phyloP scores from a whole-genome alignment of 352 stramenopile species.

The Ophiocytium majus region DNA sequence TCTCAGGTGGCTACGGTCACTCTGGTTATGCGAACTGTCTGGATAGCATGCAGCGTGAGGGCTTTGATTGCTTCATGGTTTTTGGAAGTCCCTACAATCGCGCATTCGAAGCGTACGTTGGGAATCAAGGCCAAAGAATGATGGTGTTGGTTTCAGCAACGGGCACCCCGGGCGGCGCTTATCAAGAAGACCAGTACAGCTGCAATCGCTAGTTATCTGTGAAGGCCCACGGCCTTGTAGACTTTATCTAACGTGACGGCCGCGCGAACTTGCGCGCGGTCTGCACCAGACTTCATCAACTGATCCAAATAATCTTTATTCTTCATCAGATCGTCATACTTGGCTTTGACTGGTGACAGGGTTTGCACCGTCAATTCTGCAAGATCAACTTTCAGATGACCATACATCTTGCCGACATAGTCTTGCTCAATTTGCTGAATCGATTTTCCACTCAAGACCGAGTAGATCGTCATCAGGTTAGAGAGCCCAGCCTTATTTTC shows the following conservation, averaged over 20 bases:
- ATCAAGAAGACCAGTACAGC: no score
- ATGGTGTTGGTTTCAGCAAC: no score
- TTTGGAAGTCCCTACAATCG: no score
- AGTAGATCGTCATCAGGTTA: conserved; percentile 12
- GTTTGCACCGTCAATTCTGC: not conserved
- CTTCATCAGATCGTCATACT: conserved; percentile 4
- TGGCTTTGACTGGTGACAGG: not conserved
- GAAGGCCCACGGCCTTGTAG: not conserved
- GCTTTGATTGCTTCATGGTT: no score
- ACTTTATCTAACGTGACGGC: not conserved
- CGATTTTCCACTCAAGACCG: not conserved
- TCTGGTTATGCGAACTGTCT: no score
- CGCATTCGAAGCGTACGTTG: no score
- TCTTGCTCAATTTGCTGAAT: not conserved
- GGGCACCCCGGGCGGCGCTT: no score
- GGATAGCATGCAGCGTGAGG: no score
- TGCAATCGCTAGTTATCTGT: no score
- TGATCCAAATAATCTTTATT: conserved; percentile 6
- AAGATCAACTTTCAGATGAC: conserved; percentile 12
- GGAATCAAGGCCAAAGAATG: no score
- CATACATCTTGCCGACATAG: conserved; percentile 13
- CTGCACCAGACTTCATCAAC: not conserved
- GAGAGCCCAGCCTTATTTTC: conserved; percentile 11
- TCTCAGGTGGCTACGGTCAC: no score
- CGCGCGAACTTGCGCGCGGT: not conserved